phyloP scores from a whole-genome alignment of 331 rosid species.

The Dryas integrifolia region DNA sequence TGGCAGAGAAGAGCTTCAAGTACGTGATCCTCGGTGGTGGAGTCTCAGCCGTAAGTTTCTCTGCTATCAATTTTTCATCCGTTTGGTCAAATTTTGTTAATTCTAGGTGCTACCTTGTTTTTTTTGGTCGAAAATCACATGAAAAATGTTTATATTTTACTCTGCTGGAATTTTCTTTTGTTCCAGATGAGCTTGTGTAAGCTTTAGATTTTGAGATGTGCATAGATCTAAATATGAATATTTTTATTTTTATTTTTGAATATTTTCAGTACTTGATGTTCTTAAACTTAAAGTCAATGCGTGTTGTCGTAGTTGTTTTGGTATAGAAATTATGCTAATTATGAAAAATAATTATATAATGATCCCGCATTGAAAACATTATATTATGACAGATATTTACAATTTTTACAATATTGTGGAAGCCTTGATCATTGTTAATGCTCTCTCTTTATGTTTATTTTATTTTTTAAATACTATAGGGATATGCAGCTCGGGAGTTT shows the following conservation, averaged over 20 bases:
- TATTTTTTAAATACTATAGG: constrained; percentile 32
- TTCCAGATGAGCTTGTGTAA: neutral
- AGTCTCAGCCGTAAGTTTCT: constrained; percentile 77
- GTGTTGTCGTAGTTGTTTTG: neutral
- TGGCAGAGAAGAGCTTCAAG: constrained; percentile 78
- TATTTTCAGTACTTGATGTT: neutral
- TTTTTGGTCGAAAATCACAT: no score
- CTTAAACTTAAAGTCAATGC: neutral
- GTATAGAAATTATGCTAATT: neutral
- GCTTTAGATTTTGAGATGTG: neutral
- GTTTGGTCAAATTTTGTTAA: neutral
- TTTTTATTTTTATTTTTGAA: neutral
- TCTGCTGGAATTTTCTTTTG: neutral
- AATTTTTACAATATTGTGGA: neutral
- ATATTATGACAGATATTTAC: neutral
- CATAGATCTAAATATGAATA: neutral
- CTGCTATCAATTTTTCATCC: neutral
- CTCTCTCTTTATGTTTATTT: neutral
- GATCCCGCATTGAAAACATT: neutral
- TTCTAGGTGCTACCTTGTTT: neutral
- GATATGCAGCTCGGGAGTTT: constrained; percentile 90
- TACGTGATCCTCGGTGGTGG: constrained; percentile 89
- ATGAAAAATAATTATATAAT: neutral
- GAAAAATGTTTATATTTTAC: neutral
- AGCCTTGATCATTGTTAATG: neutral